Evolutionary conservation across 805 yeast species (phyloP).

Genomic region (Metschnikowia gruessii): DNA sequence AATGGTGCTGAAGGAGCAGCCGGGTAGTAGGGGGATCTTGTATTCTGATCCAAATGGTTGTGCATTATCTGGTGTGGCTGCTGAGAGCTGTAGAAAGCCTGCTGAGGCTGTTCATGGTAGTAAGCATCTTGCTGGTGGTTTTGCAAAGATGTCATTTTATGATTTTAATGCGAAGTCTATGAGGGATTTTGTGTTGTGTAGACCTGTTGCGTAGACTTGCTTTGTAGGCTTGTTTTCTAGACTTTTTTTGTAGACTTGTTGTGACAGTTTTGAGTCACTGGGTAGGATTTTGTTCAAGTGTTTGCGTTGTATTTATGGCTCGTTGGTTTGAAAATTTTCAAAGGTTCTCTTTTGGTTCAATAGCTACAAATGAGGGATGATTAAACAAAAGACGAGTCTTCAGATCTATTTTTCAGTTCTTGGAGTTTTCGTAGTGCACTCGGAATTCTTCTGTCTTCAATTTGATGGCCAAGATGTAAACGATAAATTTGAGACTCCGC

Average conservation of each 20-base stretch:
- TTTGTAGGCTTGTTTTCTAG: too few relatives aligned
- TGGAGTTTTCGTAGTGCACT: not conserved
- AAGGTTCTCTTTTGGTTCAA: not conserved
- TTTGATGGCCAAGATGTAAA: not conserved
- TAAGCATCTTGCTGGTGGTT: conserved; percentile 20
- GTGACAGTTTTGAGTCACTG: too few relatives aligned
- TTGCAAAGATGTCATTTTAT: conserved; percentile 22
- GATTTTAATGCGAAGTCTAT: not conserved
- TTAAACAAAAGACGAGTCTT: too few relatives aligned
- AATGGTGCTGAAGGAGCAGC: conserved; percentile 11
- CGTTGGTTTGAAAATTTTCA: not conserved
- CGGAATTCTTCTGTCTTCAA: not conserved
- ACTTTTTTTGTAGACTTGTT: too few relatives aligned
- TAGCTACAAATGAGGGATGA: too few relatives aligned
- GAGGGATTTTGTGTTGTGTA: too few relatives aligned
- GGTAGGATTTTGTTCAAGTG: too few relatives aligned
- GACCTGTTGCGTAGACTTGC: too few relatives aligned
- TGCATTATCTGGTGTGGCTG: conserved; percentile 17
- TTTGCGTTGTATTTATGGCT: too few relatives aligned
- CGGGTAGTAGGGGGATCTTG: conserved; percentile 26
- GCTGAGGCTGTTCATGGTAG: conserved; percentile 25
- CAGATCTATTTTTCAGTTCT: not conserved
- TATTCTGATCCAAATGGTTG: conserved; percentile 14
- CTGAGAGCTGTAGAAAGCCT: conserved; percentile 20
- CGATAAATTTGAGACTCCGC: conserved; percentile 3